Evolutionary conservation across 345 rosid species (phyloP).

Genomic region (Salix udensis): DNA sequence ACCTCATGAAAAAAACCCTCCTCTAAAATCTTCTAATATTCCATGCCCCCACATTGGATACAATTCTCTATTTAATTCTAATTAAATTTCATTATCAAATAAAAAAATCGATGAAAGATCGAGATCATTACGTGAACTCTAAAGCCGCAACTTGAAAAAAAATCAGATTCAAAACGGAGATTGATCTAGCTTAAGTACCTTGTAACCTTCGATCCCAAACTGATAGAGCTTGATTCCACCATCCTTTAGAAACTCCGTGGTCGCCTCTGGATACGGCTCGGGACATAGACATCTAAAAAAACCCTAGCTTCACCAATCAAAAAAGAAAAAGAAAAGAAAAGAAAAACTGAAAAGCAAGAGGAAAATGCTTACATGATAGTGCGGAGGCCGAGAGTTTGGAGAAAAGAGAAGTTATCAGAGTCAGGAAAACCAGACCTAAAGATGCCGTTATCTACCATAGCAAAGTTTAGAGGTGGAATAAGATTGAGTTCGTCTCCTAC

Average conservation of each 20-base stretch:
- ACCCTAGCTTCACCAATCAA: conserved; percentile 12
- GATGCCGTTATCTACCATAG: conserved; percentile 91
- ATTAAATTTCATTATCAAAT: not conserved
- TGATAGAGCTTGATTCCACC: conserved; percentile 78
- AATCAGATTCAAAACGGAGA: not conserved
- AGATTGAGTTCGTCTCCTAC: conserved; percentile 42
- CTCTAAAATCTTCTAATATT: no score
- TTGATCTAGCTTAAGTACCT: conserved; percentile 39
- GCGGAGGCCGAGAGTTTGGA: conserved; percentile 81
- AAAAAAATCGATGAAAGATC: not conserved
- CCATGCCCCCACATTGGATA: not conserved
- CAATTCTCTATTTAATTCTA: not conserved
- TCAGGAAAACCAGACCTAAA: conserved; percentile 97
- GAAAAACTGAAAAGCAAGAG: not conserved
- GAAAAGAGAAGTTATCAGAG: conserved; percentile 80
- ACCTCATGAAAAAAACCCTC: no score
- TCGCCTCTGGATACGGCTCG: conserved; percentile 79
- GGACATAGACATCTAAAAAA: conserved; percentile 74
- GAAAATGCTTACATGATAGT: conserved; percentile 73
- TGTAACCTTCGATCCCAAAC: conserved; percentile 83
- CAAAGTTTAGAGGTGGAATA: conserved; percentile 82
- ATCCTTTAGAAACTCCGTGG: conserved; percentile 68
- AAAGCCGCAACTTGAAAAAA: not conserved
- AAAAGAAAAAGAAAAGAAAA: not conserved
- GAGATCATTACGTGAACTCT: not conserved